Evolutionary conservation across 106 monocot species (phyloP).

Genomic region (Dioscorea alata): DNA sequence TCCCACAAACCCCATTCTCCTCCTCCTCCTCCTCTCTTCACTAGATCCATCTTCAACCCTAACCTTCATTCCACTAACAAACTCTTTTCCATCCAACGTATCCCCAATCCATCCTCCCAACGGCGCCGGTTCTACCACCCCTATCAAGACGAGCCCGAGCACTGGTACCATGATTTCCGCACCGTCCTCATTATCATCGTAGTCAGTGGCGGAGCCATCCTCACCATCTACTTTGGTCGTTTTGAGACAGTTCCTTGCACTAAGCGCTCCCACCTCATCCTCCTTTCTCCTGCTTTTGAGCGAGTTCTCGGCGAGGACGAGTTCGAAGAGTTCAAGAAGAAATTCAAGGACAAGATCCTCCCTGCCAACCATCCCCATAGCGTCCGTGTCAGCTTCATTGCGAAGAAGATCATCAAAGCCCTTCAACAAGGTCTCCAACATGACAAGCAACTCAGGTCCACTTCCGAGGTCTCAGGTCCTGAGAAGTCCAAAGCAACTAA

Average conservation of each 20-base stretch:
- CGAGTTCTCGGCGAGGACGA: constrained; percentile 77
- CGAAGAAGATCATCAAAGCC: constrained; percentile 59
- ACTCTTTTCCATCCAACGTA: too few relatives aligned
- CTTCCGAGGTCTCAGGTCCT: background rate
- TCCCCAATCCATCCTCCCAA: background rate
- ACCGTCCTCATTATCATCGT: constrained; percentile 22
- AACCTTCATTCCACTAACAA: too few relatives aligned
- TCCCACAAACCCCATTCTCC: too few relatives aligned
- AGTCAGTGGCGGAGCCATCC: constrained; percentile 24
- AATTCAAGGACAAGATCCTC: constrained; percentile 54
- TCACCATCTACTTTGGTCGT: constrained; percentile 47
- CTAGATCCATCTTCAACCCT: too few relatives aligned
- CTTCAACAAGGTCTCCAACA: constrained; percentile 52
- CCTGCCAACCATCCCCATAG: constrained; percentile 87
- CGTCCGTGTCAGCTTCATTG: constrained; percentile 65
- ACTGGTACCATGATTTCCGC: constrained; percentile 52
- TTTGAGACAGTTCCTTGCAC: constrained; percentile 77
- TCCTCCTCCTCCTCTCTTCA: too few relatives aligned
- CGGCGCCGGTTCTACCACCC: too few relatives aligned
- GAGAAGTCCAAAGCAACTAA: constrained; percentile 12
- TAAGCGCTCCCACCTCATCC: constrained; percentile 65
- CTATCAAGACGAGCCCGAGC: constrained; percentile 6
- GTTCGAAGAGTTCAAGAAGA: constrained; percentile 60
- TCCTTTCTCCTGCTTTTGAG: constrained; percentile 64
- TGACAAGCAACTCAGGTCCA: constrained; percentile 24